Base-by-base conservation (phyloP, 768 basidiomycete species). In the Clitopilus passeckerianus region DNA sequence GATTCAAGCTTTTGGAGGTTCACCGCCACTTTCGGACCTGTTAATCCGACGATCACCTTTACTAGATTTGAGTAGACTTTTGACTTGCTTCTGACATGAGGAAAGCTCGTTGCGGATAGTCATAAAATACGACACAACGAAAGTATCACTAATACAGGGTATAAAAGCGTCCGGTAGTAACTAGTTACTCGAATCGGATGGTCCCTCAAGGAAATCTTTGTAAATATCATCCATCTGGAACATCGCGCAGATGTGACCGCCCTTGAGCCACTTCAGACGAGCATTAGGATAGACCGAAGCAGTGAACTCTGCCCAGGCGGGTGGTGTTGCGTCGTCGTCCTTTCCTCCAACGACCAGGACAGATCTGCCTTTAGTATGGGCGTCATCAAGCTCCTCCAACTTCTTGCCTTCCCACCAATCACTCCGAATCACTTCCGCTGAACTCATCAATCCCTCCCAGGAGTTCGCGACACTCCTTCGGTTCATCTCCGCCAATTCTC, bases 371-470 rank as follows among this genome's bases (percentile, higher is more conserved):
- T 61, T 62, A 41, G 71, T 74, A 59, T 81, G 80, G 16, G 72
- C 75, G 16, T 75, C 75, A 53, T 82, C 80, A 54, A 82, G 64
- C 5, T 63, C 63, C 37, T 72, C 69, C 2, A 80, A 74, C 59
- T 72, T 74, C 16, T 50, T 54, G 12, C 62, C 63, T 60, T 62
- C 67, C 52, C 72, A 80, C 80, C 80, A 82, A 60, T 79, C 76
- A 33, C 74, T 74, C 53, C 79, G 72, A 18, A 78, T 53, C 22
- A 79, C 68, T 6, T 63, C 54, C 2, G 71, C 24, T 24, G 67
- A 59, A 22, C 73, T 74, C 59, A 72, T 65, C 58, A 82, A 77
- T 1, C 81, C 81, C 57, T 72, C 77, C 80, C 79, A 80, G 27
- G 74, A 71, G 35, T 63, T 75, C 37, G 69, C 71, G 6, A 77